A percentile compares a stretch with the other conserved stretches of the same genome.
Conservation (phyloP, 805 yeast species). For the Nakazawaea holstii region DNA sequence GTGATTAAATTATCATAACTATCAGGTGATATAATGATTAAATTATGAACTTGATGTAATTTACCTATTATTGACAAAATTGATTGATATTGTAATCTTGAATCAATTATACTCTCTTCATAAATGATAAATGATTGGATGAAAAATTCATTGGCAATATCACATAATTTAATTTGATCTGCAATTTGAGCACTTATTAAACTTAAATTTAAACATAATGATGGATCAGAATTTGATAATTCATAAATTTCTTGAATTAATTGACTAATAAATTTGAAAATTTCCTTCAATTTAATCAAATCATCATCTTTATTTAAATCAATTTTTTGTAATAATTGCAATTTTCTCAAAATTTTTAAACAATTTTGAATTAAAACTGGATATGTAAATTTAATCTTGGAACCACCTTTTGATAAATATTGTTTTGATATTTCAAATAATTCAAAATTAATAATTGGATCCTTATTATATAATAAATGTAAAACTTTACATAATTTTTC, state of each 20-base stretch:
- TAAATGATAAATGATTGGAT: constrained; percentile 83
- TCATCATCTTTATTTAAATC: constrained; percentile 17
- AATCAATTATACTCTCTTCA: constrained; percentile 55
- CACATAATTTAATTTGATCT: constrained; percentile 67
- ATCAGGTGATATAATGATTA: constrained; percentile 37
- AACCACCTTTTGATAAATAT: constrained; percentile 48
- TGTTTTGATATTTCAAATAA: constrained; percentile 40
- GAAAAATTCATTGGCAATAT: constrained; percentile 80
- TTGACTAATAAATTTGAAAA: constrained; percentile 72
- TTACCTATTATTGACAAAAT: constrained; percentile 40
- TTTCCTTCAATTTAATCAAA: constrained; percentile 18
- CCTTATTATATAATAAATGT: constrained; percentile 52
- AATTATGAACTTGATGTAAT: constrained; percentile 35
- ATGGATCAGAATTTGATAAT: constrained; percentile 27
- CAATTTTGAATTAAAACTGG: constrained; percentile 69
- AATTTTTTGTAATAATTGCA: constrained; percentile 23
- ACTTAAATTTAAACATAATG: constrained; percentile 39
- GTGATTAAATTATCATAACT: constrained; percentile 80
- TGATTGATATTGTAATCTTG: constrained; percentile 44
- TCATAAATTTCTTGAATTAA: constrained; percentile 62
- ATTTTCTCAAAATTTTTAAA: constrained; percentile 52
- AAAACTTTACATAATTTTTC: constrained; percentile 66
- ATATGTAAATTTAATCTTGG: constrained; percentile 58
- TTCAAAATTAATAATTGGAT: constrained; percentile 39
- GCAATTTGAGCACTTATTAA: constrained; percentile 70